Percentiles rank a stretch among this genome's conserved stretches.
Conservation (phyloP, 2,329 filamentous ascomycete genomes). For the Aspergillus melleus region DNA sequence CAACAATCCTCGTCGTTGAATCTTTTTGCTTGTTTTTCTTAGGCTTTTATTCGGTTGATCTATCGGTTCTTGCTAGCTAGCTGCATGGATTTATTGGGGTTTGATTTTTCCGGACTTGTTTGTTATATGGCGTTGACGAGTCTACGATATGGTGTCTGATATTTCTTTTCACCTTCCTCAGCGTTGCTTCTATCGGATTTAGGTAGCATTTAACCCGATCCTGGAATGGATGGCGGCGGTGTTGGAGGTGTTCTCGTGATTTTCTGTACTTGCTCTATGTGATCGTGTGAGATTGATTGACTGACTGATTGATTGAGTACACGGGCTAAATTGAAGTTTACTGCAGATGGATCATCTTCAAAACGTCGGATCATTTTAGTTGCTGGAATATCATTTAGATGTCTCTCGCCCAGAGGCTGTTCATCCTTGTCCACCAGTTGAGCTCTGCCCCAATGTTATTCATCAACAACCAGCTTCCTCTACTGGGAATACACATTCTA, state of each 20-base stretch:
- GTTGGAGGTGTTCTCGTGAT: constrained; percentile 1
- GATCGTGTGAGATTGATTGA: neutral
- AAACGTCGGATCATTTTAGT: too few relatives aligned
- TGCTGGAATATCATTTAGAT: too few relatives aligned
- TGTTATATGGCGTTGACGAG: neutral
- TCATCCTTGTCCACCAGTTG: too few relatives aligned
- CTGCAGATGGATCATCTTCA: constrained; percentile 20
- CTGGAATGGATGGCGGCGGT: constrained; percentile 1
- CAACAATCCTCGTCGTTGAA: constrained; percentile 35
- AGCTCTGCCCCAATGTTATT: too few relatives aligned
- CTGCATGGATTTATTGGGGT: neutral
- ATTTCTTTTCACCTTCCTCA: neutral
- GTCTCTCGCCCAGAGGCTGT: too few relatives aligned
- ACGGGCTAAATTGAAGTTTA: neutral
- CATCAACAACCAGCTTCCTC: too few relatives aligned
- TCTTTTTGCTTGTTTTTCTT: neutral
- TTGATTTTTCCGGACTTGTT: neutral
- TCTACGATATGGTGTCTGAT: neutral
- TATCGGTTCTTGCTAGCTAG: neutral
- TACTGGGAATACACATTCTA: too few relatives aligned
- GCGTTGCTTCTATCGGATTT: constrained; percentile 3
- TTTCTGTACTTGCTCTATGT: neutral
- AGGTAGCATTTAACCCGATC: neutral
- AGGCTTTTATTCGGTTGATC: neutral
- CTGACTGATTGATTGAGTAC: neutral